These are phyloP conservation scores for Penicillium polonicum DNA, from an alignment of 2,329 filamentous ascomycete genomes.

Conservation along the genomic window DNA sequence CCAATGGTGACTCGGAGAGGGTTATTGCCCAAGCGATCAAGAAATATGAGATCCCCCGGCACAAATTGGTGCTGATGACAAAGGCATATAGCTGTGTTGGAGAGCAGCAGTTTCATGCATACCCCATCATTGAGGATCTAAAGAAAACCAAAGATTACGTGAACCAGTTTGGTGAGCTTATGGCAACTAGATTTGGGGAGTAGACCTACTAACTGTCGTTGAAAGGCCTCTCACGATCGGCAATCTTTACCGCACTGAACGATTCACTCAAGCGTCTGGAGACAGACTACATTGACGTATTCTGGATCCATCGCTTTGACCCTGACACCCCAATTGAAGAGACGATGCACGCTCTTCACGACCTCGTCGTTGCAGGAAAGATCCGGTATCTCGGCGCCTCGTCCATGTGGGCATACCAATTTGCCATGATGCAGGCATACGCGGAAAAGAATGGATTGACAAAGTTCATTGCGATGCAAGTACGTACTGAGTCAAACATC, in stretches of 20 bases:
- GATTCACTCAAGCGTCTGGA: constrained; percentile 50
- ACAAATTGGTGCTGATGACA: constrained; percentile 58
- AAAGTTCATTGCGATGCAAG: constrained; percentile 60
- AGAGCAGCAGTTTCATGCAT: constrained; percentile 1
- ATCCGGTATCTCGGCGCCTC: constrained; percentile 36
- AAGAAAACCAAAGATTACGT: neutral
- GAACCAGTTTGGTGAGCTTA: neutral
- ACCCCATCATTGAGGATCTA: neutral
- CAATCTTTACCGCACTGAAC: constrained; percentile 63
- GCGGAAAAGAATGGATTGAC: constrained; percentile 59
- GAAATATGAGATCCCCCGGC: constrained; percentile 56
- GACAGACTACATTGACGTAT: constrained; percentile 53
- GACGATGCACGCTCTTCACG: constrained; percentile 49
- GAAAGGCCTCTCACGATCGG: constrained; percentile 56
- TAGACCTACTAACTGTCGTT: neutral
- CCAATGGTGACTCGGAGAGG: constrained; percentile 54
- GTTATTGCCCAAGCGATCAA: constrained; percentile 59
- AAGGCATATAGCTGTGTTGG: constrained; percentile 47
- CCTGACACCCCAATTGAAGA: constrained; percentile 49
- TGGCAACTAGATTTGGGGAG: neutral
- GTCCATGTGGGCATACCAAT: constrained; percentile 33
- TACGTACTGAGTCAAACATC: constrained; percentile 24
- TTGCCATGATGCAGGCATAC: constrained; percentile 50
- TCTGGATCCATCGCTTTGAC: constrained; percentile 52
- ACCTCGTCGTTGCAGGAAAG: constrained; percentile 39